Base-by-base conservation (phyloP, 2,329 filamentous ascomycete genomes). In the Colletotrichum tabaci region DNA sequence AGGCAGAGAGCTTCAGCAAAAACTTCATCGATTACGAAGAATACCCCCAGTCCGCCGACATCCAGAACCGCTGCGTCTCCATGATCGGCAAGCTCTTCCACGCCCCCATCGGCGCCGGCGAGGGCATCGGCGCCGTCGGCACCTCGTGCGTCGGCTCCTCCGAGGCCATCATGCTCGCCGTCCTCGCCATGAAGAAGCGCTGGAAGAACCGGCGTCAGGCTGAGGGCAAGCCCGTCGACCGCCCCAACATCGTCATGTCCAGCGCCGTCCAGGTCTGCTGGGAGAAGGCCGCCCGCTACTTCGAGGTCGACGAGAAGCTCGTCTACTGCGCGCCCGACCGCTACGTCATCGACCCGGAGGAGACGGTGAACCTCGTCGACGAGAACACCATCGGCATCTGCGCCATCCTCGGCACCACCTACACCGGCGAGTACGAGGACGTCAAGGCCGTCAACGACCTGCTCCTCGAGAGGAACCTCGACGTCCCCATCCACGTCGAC, bases 201-300 rank as follows among this genome's bases (percentile, higher is more conserved):
- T 98, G 96, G 96, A 92, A 94, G 85, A 95, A 96, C 82, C 92
- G 91, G 84, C 92, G 94, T 77, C 89, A 92, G 80, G 94, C 93
- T 5, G 93, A 90, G 76, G 95, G 95, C 73, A 96, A 97, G 85
- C 89, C 94, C 66, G 89, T 82, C 72, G 93, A 95, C 74, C 88
- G 89, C 55, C 96, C 96, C 66, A 98, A 98, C 84, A 92, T 98
- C 73, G 86, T 98, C 86, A 98, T 98, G 96, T 96, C 94, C 77
- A 94, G 94, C 35, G 95, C 96, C 42, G 96, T 98, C 2, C 96
- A 98, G 84, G 96, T 98, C 50, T 98, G 95, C 87, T 98, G 95
- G 95, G 95, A 98, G 82, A 98, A 98, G 86, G 92, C 93, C 0
- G 90, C 92, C 5, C 88, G 94, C 62, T 97, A 97, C 85, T 96